Conservation (phyloP, 1,284 basidiomycete species). For the Filobasidium uniguttulatum region DNA sequence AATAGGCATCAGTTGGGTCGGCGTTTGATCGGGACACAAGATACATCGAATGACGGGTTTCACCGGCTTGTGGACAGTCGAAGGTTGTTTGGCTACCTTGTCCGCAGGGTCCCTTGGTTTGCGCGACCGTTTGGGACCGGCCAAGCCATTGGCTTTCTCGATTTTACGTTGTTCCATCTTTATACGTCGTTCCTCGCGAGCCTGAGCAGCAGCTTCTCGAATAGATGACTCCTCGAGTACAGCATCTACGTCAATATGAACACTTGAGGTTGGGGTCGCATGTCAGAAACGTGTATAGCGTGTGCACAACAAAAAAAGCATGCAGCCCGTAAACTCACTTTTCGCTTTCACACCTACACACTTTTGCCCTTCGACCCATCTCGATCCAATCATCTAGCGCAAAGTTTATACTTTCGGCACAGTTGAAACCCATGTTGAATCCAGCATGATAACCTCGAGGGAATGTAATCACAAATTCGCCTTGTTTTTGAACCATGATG, state of each 20-base stretch:
- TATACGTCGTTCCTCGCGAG: conserved; percentile 15
- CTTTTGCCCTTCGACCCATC: conserved; percentile 64
- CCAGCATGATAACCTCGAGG: conserved; percentile 91
- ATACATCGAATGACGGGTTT: conserved; percentile 57
- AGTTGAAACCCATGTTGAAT: conserved; percentile 94
- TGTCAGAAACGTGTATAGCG: too few relatives aligned
- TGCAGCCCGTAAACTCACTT: neutral
- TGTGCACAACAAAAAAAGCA: too few relatives aligned
- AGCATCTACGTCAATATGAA: conserved; percentile 79
- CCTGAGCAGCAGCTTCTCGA: conserved; percentile 16
- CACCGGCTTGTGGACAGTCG: conserved; percentile 42
- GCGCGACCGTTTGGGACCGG: conserved; percentile 29
- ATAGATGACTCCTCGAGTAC: conserved; percentile 48
- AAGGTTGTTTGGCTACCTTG: conserved; percentile 15
- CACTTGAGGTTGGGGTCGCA: conserved; percentile 44
- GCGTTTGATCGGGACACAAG: conserved; percentile 51
- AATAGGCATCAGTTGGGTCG: neutral
- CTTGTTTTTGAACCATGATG: conserved; percentile 71
- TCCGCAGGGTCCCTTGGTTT: conserved; percentile 20
- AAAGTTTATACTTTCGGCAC: conserved; percentile 95
- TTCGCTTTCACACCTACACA: conserved; percentile 56
- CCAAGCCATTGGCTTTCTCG: conserved; percentile 42
- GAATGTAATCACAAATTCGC: conserved; percentile 93
- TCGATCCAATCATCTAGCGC: conserved; percentile 92
- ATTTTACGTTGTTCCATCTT: conserved; percentile 17